A percentile compares a stretch with the other conserved stretches of the same genome.
phyloP scores from a whole-genome alignment of 1,139 yeast genomes.

The Pneumocystis murina region DNA sequence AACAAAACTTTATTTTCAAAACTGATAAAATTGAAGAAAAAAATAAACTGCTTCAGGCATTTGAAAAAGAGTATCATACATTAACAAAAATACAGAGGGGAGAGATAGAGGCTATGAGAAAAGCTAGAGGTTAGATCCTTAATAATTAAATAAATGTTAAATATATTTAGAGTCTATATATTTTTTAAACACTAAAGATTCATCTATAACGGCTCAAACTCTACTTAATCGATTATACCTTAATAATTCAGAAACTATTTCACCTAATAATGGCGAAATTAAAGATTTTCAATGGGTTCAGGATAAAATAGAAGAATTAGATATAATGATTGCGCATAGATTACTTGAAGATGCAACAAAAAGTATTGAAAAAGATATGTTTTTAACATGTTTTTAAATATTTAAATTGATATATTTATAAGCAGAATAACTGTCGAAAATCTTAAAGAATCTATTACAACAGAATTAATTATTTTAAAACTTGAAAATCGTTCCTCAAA shows the following conservation, averaged over 20 bases:
- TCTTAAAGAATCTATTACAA: conserved; percentile 19
- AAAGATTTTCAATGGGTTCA: conserved; percentile 26
- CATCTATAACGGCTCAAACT: background rate
- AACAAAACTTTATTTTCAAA: conserved; percentile 39
- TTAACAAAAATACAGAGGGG: background rate
- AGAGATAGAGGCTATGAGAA: background rate
- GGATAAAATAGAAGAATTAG: conserved; percentile 51
- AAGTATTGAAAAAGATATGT: conserved; percentile 25
- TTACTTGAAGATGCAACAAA: conserved; percentile 43
- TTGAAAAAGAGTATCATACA: background rate
- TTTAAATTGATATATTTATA: background rate
- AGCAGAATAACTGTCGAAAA: conserved; percentile 19
- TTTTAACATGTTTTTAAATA: background rate
- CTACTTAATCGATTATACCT: background rate
- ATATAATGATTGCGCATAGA: conserved; percentile 49
- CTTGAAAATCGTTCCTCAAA: conserved; percentile 21
- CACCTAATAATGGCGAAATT: background rate
- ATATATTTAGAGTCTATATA: background rate
- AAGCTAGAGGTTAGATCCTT: background rate
- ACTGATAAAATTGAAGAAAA: conserved; percentile 48
- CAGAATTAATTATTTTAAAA: conserved; percentile 13
- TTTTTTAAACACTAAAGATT: background rate
- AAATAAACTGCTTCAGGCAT: conserved; percentile 30
- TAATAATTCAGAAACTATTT: background rate
- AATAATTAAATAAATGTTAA: background rate